phyloP scores from a whole-genome alignment of 805 yeast species.

The Candida wancherniae region DNA sequence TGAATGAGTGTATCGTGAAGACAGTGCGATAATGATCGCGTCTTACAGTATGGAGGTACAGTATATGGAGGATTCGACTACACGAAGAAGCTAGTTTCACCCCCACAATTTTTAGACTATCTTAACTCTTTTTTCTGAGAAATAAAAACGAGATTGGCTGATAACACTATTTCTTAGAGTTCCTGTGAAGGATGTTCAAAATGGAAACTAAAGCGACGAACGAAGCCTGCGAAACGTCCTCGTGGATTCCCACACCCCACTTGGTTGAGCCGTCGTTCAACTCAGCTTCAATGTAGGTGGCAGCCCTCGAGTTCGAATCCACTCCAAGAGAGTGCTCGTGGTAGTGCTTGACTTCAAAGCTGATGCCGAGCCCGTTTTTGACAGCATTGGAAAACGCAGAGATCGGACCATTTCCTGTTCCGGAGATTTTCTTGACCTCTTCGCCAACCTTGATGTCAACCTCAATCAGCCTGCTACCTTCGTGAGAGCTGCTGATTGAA shows the following conservation, averaged over 20 bases:
- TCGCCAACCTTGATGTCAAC: constrained; percentile 46
- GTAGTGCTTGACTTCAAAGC: constrained; percentile 61
- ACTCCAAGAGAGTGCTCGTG: constrained; percentile 78
- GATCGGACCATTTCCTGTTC: constrained; percentile 79
- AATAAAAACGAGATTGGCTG: too few relatives aligned
- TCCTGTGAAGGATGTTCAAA: constrained; percentile 43
- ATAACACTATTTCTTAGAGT: too few relatives aligned
- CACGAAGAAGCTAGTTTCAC: too few relatives aligned
- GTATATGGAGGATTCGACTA: too few relatives aligned
- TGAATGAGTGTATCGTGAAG: neutral
- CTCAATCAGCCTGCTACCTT: constrained; percentile 38
- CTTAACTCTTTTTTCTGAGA: too few relatives aligned
- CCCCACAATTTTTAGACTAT: too few relatives aligned
- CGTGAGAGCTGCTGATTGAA: constrained; percentile 37
- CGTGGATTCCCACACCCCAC: constrained; percentile 95
- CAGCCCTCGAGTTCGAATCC: constrained; percentile 69
- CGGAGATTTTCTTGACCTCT: constrained; percentile 34
- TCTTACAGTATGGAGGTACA: too few relatives aligned
- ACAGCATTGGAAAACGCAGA: constrained; percentile 58
- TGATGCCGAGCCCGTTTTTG: constrained; percentile 37
- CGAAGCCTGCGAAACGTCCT: constrained; percentile 85
- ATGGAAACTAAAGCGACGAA: constrained; percentile 64
- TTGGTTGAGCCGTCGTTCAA: constrained; percentile 19
- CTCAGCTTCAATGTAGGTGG: constrained; percentile 52
- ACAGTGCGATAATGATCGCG: too few relatives aligned